phyloP scores from a whole-genome alignment of 2,329 filamentous ascomycete genomes.

The Albifimbria verrucaria region DNA sequence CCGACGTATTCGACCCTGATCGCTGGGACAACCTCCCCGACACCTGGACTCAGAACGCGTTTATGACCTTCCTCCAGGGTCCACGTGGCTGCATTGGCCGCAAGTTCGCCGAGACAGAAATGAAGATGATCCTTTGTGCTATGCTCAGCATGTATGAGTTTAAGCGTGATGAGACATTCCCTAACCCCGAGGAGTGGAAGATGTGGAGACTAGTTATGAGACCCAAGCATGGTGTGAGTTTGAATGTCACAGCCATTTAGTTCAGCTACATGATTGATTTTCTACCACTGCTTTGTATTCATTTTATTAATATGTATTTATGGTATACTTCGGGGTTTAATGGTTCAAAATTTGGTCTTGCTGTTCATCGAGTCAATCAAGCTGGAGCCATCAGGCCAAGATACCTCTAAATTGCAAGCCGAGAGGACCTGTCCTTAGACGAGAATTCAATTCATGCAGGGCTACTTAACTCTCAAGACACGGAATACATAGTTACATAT shows the following conservation, averaged over 20 bases:
- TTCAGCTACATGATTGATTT: background rate
- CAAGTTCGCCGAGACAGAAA: conserved; percentile 28
- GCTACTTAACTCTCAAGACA: too few species aligned
- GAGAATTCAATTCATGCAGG: too few species aligned
- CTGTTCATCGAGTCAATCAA: too few species aligned
- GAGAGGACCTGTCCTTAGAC: too few species aligned
- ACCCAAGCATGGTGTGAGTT: conserved; percentile 1
- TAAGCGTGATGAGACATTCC: background rate
- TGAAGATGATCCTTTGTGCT: conserved; percentile 21
- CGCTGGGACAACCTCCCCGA: conserved; percentile 36
- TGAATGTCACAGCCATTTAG: conserved; percentile 1
- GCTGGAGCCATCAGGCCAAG: too few species aligned
- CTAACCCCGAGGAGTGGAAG: background rate
- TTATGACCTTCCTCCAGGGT: conserved; percentile 28
- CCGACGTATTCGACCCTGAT: conserved; percentile 38
- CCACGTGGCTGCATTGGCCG: conserved; percentile 25
- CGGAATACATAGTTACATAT: too few species aligned
- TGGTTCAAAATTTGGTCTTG: too few species aligned
- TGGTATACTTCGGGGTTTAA: too few species aligned
- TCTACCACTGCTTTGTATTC: background rate
- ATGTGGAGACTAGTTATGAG: conserved; percentile 2
- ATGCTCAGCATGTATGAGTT: conserved; percentile 3
- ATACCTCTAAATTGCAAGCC: too few species aligned
- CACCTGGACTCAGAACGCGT: conserved; percentile 31
- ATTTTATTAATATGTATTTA: background rate